These are phyloP conservation scores for Phytophthora kernoviae DNA, from an alignment of 352 stramenopile genomes.

Conservation along the genomic window DNA sequence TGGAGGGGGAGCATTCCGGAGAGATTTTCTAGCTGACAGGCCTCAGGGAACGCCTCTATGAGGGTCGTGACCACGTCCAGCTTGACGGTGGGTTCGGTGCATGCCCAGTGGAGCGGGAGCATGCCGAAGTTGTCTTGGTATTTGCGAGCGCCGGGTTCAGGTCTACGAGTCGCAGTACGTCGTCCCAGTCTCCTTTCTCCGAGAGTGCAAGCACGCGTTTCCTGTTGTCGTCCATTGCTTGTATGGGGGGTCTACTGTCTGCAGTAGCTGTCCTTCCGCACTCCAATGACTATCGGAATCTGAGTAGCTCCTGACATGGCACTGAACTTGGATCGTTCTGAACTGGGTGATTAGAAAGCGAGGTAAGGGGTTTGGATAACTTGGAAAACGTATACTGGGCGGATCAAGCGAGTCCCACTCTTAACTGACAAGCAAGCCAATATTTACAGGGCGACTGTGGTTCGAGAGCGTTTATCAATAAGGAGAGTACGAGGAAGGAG, in stretches of 20 bases:
- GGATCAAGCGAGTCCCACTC: slow-evolving; percentile 19
- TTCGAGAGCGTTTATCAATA: too few species aligned
- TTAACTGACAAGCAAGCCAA: slow-evolving; percentile 15
- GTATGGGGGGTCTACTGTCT: background rate
- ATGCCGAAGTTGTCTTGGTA: slow-evolving; percentile 84
- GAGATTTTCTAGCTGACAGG: slow-evolving; percentile 69
- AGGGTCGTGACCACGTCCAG: slow-evolving; percentile 56
- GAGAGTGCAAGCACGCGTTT: slow-evolving; percentile 58
- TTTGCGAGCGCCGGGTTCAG: slow-evolving; percentile 48
- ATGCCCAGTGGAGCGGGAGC: slow-evolving; percentile 85
- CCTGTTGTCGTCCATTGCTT: slow-evolving; percentile 43
- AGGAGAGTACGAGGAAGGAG: too few species aligned
- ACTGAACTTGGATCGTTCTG: slow-evolving; percentile 2
- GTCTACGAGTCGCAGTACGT: slow-evolving; percentile 52
- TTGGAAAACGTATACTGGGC: slow-evolving; percentile 19
- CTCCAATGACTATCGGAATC: slow-evolving; percentile 8
- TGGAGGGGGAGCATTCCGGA: slow-evolving; percentile 83
- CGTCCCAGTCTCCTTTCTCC: slow-evolving; percentile 72
- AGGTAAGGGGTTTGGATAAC: slow-evolving; percentile 6
- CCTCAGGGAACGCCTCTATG: slow-evolving; percentile 55
- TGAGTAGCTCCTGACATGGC: slow-evolving; percentile 4
- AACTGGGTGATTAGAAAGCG: background rate
- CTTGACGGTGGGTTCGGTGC: slow-evolving; percentile 59
- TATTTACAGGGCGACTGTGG: too few species aligned
- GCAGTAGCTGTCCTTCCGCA: slow-evolving; percentile 4